Evolutionary conservation across 352 stramenopile species (phyloP).

Genomic region (Globisporangium cederbergense): DNA sequence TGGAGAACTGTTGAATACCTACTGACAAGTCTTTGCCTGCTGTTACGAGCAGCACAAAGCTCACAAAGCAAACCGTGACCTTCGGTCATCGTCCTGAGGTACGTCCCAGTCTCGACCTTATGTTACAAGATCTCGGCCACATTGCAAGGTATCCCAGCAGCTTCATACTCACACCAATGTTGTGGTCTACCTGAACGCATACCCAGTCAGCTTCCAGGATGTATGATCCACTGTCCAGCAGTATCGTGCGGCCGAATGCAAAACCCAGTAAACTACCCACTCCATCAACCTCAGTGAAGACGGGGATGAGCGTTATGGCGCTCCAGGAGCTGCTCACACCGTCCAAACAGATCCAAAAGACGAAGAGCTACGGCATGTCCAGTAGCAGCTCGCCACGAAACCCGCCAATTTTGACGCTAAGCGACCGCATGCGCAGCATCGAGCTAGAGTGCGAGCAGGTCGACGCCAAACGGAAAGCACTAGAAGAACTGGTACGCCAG

Average conservation of each 20-base stretch:
- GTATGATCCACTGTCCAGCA: slow-evolving; percentile 61
- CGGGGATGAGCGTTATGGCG: slow-evolving; percentile 69
- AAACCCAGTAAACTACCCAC: slow-evolving; percentile 9
- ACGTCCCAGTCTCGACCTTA: not conserved
- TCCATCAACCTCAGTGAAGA: slow-evolving; percentile 31
- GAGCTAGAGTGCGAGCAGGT: slow-evolving; percentile 14
- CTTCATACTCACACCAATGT: not conserved
- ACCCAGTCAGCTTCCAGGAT: slow-evolving; percentile 60
- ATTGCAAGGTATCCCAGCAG: not conserved
- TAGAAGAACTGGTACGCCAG: slow-evolving; percentile 6
- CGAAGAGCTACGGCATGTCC: slow-evolving; percentile 2
- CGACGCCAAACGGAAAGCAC: slow-evolving; percentile 8
- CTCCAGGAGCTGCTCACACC: slow-evolving; percentile 52
- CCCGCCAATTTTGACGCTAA: not conserved
- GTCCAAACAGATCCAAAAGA: slow-evolving; percentile 20
- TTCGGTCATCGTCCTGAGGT: slow-evolving; percentile 66
- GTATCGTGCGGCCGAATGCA: slow-evolving; percentile 20
- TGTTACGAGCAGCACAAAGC: slow-evolving; percentile 22
- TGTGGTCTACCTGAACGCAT: not conserved
- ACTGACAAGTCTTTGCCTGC: not conserved
- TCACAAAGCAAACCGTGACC: slow-evolving; percentile 45
- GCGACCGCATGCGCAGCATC: slow-evolving; percentile 12
- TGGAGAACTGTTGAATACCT: not conserved
- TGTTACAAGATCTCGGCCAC: not conserved
- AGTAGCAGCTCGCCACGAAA: not conserved